phyloP scores from a whole-genome alignment of 495 filamentous ascomycete species.

The Xylaria telfairii region DNA sequence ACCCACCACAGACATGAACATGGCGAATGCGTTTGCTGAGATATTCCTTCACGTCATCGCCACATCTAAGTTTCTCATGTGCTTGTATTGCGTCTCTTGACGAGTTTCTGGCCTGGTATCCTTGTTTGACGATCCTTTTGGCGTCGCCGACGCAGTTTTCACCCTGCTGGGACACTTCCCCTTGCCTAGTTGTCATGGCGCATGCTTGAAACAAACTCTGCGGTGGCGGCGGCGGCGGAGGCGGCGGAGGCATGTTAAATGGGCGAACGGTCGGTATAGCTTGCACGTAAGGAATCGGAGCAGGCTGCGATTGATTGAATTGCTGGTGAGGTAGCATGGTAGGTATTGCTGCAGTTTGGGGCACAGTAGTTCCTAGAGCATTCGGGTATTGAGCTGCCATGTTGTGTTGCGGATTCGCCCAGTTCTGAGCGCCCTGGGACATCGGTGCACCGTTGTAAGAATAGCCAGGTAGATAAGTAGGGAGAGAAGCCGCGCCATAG shows the following conservation, averaged over 20 bases:
- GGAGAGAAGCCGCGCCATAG: neutral
- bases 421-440: neutral
- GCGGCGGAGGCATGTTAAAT: slow-evolving; percentile 8
- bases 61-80: neutral
- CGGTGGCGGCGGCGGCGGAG: slow-evolving; percentile 8
- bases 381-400: slow-evolving; percentile 13
- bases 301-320: neutral
- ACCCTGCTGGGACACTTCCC: neutral
- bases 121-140: neutral
- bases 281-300: neutral
- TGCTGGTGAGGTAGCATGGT: neutral
- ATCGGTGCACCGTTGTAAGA: neutral
- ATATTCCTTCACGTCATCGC: slow-evolving; percentile 2
- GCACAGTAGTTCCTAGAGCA: neutral
- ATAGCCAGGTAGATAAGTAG: slow-evolving; percentile 16
- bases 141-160: neutral
- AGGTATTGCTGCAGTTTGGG: slow-evolving; percentile 9
- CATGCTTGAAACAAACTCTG: neutral
- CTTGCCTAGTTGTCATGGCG: neutral
- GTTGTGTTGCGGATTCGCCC: slow-evolving; percentile 4
- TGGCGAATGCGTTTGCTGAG: slow-evolving; percentile 31
- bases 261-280: neutral
- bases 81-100: slow-evolving; percentile 14
- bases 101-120: neutral
- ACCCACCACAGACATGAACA: slow-evolving; percentile 32